Conservation (phyloP, 2,329 filamentous ascomycete genomes). For the Aaosphaeria pasadenensis region DNA sequence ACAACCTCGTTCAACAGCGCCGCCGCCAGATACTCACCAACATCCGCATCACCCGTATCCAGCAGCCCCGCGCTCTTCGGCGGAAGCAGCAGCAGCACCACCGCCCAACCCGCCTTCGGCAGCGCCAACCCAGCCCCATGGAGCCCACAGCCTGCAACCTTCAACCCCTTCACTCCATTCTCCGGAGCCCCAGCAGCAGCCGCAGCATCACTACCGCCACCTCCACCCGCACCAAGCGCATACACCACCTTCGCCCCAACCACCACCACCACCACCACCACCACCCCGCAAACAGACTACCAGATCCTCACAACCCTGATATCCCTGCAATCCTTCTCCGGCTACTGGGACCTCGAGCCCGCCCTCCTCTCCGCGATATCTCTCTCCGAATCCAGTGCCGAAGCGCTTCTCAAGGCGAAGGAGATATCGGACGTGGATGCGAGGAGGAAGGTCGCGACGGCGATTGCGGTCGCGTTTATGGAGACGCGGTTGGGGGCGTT, state of each 20-base stretch:
- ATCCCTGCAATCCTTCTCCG: slow-evolving; percentile 54
- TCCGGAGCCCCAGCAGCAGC: background rate
- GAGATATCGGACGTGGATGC: slow-evolving; percentile 10
- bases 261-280: background rate
- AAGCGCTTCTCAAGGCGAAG: slow-evolving; percentile 4
- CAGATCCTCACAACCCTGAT: slow-evolving; percentile 47
- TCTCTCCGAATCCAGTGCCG: slow-evolving; percentile 6
- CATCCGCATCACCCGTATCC: no score
- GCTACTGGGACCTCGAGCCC: slow-evolving; percentile 47
- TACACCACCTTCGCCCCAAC: background rate
- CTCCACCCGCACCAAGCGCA: background rate
- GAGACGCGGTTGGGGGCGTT: slow-evolving; percentile 44
- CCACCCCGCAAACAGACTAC: slow-evolving; percentile 13
- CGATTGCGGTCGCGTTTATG: slow-evolving; percentile 50
- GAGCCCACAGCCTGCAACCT: no score
- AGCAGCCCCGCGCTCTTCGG: no score
- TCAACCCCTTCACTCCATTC: background rate
- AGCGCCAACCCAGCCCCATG: no score
- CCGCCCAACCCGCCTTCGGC: no score
- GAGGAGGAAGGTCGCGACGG: slow-evolving; percentile 29
- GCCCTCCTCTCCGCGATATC: slow-evolving; percentile 19
- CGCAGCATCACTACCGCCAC: no score
- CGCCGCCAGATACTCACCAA: no score
- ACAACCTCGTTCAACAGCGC: no score
- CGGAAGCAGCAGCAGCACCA: no score